These are phyloP conservation scores for Kwoniella bestiolae DNA, from an alignment of 768 basidiomycete genomes.

Conservation along the genomic window DNA sequence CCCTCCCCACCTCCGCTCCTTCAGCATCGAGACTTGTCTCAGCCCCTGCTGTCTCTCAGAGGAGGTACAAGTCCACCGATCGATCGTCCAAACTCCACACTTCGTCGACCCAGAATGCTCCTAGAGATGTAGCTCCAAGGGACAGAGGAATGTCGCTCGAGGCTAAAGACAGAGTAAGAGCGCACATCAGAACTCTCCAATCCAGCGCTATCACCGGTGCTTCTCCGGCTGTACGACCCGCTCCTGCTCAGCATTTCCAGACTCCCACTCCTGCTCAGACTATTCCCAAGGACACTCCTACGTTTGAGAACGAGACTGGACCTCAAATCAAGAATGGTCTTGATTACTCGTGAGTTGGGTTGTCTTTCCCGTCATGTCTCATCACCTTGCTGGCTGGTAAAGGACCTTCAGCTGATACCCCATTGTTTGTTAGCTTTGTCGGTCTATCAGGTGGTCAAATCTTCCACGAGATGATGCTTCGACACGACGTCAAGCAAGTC, in stretches of 20 bases:
- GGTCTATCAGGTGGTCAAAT: conserved; percentile 95
- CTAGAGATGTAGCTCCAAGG: conserved; percentile 11
- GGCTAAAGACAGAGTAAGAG: conserved; percentile 77
- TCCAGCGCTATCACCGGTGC: conserved; percentile 69
- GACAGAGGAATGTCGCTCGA: conserved; percentile 64
- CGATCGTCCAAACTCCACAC: conserved; percentile 29
- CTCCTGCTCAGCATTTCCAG: conserved; percentile 63
- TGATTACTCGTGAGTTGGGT: conserved; percentile 53
- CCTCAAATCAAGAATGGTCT: conserved; percentile 44
- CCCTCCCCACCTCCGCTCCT: conserved; percentile 31
- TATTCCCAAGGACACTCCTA: conserved; percentile 37
- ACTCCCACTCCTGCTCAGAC: conserved; percentile 36
- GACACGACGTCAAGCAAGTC: conserved; percentile 92
- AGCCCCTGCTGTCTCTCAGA: neutral
- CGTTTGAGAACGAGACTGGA: conserved; percentile 29
- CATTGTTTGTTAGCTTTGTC: conserved; percentile 67
- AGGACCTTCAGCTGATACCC: neutral
- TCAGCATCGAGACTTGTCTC: conserved; percentile 16
- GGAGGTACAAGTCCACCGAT: conserved; percentile 23
- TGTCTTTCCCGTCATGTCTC: too few relatives aligned
- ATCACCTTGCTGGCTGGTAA: too few relatives aligned
- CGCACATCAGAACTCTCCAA: conserved; percentile 76
- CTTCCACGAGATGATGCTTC: conserved; percentile 99
- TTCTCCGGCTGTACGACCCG: conserved; percentile 68
- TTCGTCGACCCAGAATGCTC: conserved; percentile 33